phyloP scores from a whole-genome alignment of 1,284 basidiomycete species.

The Rugosomyces carneus region DNA sequence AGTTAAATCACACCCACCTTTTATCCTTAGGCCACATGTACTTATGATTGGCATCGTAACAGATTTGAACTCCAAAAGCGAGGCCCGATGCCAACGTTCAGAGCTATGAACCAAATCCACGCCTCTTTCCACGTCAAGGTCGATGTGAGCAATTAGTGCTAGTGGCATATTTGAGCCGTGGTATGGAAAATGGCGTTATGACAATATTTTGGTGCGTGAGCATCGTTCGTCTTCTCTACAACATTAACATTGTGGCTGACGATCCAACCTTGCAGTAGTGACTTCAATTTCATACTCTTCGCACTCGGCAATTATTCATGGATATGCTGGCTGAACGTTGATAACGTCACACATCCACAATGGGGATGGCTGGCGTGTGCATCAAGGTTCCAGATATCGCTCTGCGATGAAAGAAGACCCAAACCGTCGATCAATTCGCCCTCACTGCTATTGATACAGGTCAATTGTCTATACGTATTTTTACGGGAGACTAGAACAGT shows the following conservation, averaged over 20 bases:
- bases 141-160: too few relatives aligned
- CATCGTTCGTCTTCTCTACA: too few relatives aligned
- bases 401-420: constrained; percentile 5
- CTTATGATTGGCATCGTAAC: too few relatives aligned
- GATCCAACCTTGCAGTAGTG: background rate
- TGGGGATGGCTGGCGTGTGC: constrained; percentile 11
- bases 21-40: too few relatives aligned
- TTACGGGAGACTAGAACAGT: constrained; percentile 12
- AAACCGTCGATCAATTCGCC: constrained; percentile 8
- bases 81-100: too few relatives aligned
- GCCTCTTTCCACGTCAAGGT: too few relatives aligned
- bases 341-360: background rate
- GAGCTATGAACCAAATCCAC: too few relatives aligned
- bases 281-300: constrained; percentile 9
- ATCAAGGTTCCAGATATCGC: constrained; percentile 5
- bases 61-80: too few relatives aligned
- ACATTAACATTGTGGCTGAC: background rate
- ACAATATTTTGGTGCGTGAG: too few relatives aligned
- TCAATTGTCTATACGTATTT: background rate
- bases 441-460: constrained; percentile 1
- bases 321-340: constrained; percentile 8
- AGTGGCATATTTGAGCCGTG: too few relatives aligned
- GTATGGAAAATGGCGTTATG: too few relatives aligned
- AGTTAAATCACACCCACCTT: too few relatives aligned
- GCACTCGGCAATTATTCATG: constrained; percentile 13